Conservation (phyloP, 192 early-diverging fungal species). For the Coemansia brasiliensis region DNA sequence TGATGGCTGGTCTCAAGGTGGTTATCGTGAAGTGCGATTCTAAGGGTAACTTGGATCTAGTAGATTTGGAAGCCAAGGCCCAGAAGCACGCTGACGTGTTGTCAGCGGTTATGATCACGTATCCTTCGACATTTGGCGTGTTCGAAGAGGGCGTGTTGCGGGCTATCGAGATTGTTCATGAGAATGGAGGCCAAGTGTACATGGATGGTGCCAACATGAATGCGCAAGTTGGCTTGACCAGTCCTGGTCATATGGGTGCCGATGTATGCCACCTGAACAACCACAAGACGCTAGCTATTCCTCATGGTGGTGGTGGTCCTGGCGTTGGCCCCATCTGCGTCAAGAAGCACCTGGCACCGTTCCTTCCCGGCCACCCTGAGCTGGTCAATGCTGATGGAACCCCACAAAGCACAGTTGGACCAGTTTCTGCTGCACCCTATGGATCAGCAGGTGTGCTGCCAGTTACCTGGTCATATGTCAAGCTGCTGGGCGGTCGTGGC, state of each 20-base stretch:
- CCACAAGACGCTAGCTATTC: constrained; percentile 99
- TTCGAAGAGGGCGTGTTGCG: constrained; percentile 89
- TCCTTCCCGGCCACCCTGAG: constrained; percentile 90
- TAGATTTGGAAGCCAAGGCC: constrained; percentile 87
- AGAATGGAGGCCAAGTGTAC: constrained; percentile 96
- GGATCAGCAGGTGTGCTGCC: constrained; percentile 95
- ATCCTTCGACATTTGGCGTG: constrained; percentile 98
- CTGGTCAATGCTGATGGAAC: constrained; percentile 66
- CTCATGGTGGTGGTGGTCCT: constrained; percentile 98
- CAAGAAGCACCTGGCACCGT: constrained; percentile 86
- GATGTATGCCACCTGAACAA: constrained; percentile 99
- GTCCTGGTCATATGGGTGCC: constrained; percentile 92
- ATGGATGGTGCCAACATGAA: constrained; percentile 97
- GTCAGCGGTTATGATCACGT: constrained; percentile 98
- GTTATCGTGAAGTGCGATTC: constrained; percentile 90
- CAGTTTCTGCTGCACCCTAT: constrained; percentile 94
- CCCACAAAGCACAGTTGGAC: constrained; percentile 73
- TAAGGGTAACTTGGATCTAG: constrained; percentile 91
- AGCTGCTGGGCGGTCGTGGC: constrained; percentile 96
- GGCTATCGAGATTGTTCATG: constrained; percentile 90
- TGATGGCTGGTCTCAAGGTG: constrained; percentile 94
- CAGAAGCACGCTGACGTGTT: constrained; percentile 81
- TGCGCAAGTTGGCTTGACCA: constrained; percentile 81
- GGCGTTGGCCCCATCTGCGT: constrained; percentile 98
- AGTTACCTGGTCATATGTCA: constrained; percentile 99